Conservation (phyloP, 805 yeast species). For the Yarrowia alimentaria region DNA sequence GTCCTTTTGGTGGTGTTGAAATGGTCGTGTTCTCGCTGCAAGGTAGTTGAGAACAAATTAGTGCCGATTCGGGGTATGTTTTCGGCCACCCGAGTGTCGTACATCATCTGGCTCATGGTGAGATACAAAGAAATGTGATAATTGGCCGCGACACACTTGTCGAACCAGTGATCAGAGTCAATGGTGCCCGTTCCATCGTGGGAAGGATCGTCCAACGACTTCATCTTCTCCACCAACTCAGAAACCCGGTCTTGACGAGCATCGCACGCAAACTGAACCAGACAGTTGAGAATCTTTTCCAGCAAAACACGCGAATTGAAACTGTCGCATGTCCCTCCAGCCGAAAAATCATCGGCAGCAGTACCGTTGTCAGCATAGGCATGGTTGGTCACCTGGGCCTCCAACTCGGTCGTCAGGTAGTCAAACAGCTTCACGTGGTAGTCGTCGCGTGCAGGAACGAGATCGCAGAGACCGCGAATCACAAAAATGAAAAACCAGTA, state of each 20-base stretch:
- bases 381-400: constrained; percentile 15
- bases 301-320: constrained; percentile 2
- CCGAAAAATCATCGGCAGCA: neutral
- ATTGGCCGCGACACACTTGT: constrained; percentile 10
- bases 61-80: too few species aligned
- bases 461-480: constrained; percentile 2
- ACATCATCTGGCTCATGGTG: constrained; percentile 1
- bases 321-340: neutral
- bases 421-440: constrained; percentile 20
- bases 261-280: constrained; percentile 20
- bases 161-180: constrained; percentile 13
- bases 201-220: too few species aligned
- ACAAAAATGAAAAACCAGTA: constrained; percentile 21
- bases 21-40: too few species aligned
- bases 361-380: neutral
- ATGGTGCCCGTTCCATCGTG: too few species aligned
- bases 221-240: too few species aligned
- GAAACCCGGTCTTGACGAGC: too few species aligned
- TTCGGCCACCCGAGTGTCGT: constrained; percentile 22
- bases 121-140: constrained; percentile 8
- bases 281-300: constrained; percentile 4
- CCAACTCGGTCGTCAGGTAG: constrained; percentile 19
- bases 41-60: too few species aligned
- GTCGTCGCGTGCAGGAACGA: constrained; percentile 7
- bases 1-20: too few species aligned